Conservation (phyloP, 73 alveolate genomes). For the Symbiodinium natans region DNA sequence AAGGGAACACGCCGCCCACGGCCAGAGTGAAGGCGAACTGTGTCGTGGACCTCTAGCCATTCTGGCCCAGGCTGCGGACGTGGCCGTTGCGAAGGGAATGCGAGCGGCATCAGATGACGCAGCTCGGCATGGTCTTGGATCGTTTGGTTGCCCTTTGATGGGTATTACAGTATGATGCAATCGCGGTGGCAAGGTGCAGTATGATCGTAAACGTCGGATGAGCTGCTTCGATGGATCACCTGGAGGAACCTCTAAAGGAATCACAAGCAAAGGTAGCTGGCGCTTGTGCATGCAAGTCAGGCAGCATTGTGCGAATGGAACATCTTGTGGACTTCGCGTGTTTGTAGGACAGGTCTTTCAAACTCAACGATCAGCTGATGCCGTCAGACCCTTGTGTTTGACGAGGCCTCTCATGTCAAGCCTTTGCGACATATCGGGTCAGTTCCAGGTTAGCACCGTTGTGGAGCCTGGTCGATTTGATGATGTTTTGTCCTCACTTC, state of each 20-base stretch:
- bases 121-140: not conserved
- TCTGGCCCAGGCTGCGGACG: conserved; percentile 44
- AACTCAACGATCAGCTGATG: conserved; percentile 61
- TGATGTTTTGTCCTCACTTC: conserved; percentile 65
- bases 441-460: conserved; percentile 18
- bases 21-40: not conserved
- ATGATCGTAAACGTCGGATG: conserved; percentile 5
- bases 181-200: not conserved
- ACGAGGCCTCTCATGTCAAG: not conserved
- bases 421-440: not conserved
- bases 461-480: conserved; percentile 78
- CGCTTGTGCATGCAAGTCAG: no score
- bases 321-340: no score
- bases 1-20: no score
- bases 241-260: not conserved
- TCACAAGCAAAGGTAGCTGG: no score
- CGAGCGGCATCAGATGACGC: conserved; percentile 58
- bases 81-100: conserved; percentile 16
- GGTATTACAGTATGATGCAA: no score
- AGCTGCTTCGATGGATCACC: conserved; percentile 13
- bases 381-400: not conserved
- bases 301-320: no score
- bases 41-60: not conserved
- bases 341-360: not conserved
- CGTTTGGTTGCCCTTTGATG: no score